phyloP scores from a whole-genome alignment of 257 asterid genomes.

The Linderniella brevidens region DNA sequence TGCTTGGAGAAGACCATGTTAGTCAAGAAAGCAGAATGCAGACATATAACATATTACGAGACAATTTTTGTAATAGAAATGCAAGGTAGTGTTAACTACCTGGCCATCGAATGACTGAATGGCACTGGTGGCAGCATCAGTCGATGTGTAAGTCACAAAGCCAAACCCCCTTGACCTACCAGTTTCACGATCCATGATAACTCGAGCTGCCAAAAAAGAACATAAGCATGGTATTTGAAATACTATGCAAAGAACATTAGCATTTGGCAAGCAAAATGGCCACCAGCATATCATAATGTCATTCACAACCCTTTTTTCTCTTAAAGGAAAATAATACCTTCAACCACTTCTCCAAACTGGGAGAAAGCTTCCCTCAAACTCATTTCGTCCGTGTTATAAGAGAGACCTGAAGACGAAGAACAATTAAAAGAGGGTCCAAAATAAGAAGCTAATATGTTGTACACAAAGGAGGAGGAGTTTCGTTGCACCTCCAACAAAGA shows the following conservation, averaged over 20 bases:
- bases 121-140: constrained; percentile 67
- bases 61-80: background rate
- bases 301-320: background rate
- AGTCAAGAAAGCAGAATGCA: too few species aligned
- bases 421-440: constrained; percentile 1
- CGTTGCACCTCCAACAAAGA: constrained; percentile 71
- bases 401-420: constrained; percentile 41
- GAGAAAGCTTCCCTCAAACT: constrained; percentile 60
- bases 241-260: too few species aligned
- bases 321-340: constrained; percentile 26
- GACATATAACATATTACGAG: background rate
- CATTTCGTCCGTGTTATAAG: constrained; percentile 47
- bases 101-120: constrained; percentile 71
- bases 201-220: constrained; percentile 37
- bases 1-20: too few species aligned
- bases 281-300: background rate
- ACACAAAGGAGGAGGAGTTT: background rate
- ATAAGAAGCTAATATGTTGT: background rate
- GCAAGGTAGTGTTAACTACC: constrained; percentile 20
- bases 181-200: constrained; percentile 61
- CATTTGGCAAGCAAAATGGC: too few species aligned
- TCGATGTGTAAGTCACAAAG: constrained; percentile 53
- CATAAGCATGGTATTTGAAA: background rate
- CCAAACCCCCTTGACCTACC: constrained; percentile 93
- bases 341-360: constrained; percentile 59